Percentiles rank a stretch among this genome's conserved stretches.
Evolutionary conservation across 441 rosid species (phyloP).

Genomic region (Codiaeum variegatum): DNA sequence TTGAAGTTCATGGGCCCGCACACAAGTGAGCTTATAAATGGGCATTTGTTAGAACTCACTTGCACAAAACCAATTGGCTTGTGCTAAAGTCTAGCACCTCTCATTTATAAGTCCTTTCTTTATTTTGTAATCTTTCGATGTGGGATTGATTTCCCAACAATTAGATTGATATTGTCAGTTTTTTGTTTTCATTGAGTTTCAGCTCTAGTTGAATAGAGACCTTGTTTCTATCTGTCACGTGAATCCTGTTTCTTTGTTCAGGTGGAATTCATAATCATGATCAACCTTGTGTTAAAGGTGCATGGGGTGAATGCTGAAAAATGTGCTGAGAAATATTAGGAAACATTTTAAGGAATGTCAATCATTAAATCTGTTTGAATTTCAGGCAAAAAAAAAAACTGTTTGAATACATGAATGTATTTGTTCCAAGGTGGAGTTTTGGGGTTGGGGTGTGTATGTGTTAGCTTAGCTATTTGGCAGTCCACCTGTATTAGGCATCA

Average conservation of each 20-base stretch:
- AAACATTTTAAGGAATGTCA: not conserved
- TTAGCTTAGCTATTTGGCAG: not conserved
- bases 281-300: not conserved
- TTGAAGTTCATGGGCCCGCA: too few relatives aligned
- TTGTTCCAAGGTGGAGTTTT: not conserved
- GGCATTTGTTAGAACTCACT: too few relatives aligned
- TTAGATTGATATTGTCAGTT: too few relatives aligned
- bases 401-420: not conserved
- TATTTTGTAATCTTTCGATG: too few relatives aligned
- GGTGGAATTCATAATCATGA: too few relatives aligned
- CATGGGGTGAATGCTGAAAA: not conserved
- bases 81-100: too few relatives aligned
- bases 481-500: not conserved
- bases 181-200: not conserved
- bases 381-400: too few relatives aligned
- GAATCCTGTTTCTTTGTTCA: not conserved
- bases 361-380: not conserved
- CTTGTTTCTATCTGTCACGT: not conserved
- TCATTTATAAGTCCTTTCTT: too few relatives aligned
- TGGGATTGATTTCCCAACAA: too few relatives aligned
- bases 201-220: not conserved
- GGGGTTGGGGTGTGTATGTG: not conserved
- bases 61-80: too few relatives aligned
- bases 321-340: not conserved
- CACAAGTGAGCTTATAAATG: too few relatives aligned